Conservation (phyloP, 2,329 filamentous ascomycete species). For the Fusarium neocosmosporiellum region DNA sequence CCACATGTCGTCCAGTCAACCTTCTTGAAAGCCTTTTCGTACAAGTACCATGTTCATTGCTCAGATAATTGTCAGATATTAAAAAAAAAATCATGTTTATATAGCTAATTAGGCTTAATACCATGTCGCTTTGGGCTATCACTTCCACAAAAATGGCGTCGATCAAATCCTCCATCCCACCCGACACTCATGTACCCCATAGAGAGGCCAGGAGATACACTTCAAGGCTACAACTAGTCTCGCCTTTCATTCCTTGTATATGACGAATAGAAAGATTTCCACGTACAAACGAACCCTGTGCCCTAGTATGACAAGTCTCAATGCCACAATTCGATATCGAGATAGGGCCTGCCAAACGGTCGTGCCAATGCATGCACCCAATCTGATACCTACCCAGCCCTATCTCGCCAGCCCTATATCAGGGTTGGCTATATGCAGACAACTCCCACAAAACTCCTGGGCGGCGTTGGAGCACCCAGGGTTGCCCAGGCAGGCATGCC, state of each 20-base stretch:
- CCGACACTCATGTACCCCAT: background rate
- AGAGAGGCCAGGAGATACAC: background rate
- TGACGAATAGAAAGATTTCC: background rate
- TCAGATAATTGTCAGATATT: background rate
- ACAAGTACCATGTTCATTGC: background rate
- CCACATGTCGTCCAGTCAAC: background rate
- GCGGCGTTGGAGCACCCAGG: background rate
- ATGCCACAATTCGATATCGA: background rate
- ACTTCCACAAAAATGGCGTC: background rate
- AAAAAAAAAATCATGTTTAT: background rate
- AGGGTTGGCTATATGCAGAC: background rate
- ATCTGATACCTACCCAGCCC: background rate
- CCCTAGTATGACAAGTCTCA: background rate
- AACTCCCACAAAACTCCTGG: background rate
- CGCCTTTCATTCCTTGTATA: background rate
- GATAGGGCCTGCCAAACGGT: background rate
- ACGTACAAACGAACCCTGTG: background rate
- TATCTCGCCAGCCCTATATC: background rate
- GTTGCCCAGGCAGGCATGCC: background rate
- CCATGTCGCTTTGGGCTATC: background rate
- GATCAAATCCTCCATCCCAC: background rate
- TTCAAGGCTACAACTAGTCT: background rate
- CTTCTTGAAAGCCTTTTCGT: background rate
- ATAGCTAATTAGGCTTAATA: background rate
- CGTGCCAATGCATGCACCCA: background rate